Evolutionary conservation across 345 rosid species (phyloP).

Genomic region (Linum tenue): DNA sequence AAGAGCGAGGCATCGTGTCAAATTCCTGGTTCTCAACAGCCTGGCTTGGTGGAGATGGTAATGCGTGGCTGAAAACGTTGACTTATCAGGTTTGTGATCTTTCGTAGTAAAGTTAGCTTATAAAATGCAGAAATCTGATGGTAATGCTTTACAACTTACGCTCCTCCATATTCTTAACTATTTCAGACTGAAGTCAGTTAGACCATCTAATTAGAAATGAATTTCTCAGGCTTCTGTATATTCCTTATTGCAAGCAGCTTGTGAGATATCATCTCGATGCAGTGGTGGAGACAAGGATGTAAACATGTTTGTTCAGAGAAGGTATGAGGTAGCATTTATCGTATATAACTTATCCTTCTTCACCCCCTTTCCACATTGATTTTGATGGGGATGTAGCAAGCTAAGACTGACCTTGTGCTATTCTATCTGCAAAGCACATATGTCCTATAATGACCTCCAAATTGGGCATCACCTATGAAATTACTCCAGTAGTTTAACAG

Average conservation of each 20-base stretch:
- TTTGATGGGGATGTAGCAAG: neutral
- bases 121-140: conserved; percentile 3
- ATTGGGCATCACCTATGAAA: neutral
- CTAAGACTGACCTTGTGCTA: neutral
- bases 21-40: conserved; percentile 79
- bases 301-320: conserved; percentile 67
- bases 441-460: neutral
- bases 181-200: conserved; percentile 9
- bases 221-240: conserved; percentile 67
- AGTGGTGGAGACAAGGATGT: conserved; percentile 63
- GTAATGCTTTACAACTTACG: neutral
- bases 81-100: conserved; percentile 70
- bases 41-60: conserved; percentile 80
- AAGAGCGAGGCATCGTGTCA: conserved; percentile 40
- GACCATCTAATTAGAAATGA: conserved; percentile 22
- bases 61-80: conserved; percentile 77
- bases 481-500: neutral
- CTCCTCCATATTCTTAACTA: neutral
- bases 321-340: conserved; percentile 33
- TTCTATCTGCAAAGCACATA: neutral
- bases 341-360: neutral
- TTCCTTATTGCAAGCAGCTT: conserved; percentile 83
- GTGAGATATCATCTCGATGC: conserved; percentile 71
- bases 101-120: neutral
- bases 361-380: neutral